Base-by-base conservation (phyloP, 2,329 filamentous ascomycete genomes). In the Sclerotiophoma versabilis region DNA sequence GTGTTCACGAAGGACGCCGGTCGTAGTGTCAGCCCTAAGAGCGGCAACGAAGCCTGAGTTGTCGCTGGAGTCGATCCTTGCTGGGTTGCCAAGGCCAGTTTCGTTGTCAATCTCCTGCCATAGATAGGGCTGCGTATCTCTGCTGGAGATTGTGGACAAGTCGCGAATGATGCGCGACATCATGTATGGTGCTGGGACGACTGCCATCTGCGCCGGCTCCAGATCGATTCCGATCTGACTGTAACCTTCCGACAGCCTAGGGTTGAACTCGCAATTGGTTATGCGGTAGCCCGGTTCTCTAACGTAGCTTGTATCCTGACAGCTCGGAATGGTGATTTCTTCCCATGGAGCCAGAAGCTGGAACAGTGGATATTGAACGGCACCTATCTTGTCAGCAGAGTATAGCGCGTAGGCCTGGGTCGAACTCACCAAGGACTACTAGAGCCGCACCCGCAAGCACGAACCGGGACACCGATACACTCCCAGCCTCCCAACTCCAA, bases 1-100 rank as follows among this genome's bases (percentile, higher is more conserved):
- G 26, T 55, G 58, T n/a, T 58, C 22, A 3, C 50, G 58, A 26
- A 54, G 34, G 5, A 53, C 50, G 3, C 58, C 58, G 2, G 58
- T 60, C 2, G 53, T 49, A 8, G 37, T 33, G 5, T 26, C 15
- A 2, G 36, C 15, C 2, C 36, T 36, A 1, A 49, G 37, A 7
- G 22, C 46, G n/a, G 46, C 33, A 14, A 49, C 29, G 4, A 41
- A 49, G 11, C 12, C 29, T 19, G 5, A 7, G 3, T 26, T 4
- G 19, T 27, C 45, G 8, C 19, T 9, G 5, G 19, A 17, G 0
- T 14, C 10, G 11, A 41, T 9, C n/a, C 22, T 25, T 15, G 34
- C 10, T 3, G 26, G 17, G 9, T 3, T 12, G 4, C 19, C 10
- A 14, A 12, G 8, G 3, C n/a, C 15, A n/a, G 7, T 10, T 17